A percentile compares a stretch with the other conserved stretches of the same genome.
Evolutionary conservation across 495 filamentous ascomycete species (phyloP).

Genomic region (Penicillium canescens): DNA sequence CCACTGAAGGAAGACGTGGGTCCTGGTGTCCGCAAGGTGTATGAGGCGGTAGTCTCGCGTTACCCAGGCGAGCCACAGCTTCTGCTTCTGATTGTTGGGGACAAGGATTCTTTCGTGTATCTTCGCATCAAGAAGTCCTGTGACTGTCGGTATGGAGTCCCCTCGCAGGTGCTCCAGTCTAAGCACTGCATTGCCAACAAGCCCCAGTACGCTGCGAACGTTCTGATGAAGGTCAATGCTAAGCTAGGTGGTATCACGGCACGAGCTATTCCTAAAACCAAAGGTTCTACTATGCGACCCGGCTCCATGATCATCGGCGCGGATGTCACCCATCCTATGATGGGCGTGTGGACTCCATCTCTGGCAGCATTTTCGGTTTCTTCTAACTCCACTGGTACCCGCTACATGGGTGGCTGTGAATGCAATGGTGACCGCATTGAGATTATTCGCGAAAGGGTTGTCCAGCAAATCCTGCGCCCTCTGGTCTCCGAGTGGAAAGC

Average conservation of each 20-base stretch:
- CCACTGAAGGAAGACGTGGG: conserved; percentile 47
- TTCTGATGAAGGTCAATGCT: conserved; percentile 91
- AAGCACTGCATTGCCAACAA: conserved; percentile 60
- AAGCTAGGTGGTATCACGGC: conserved; percentile 86
- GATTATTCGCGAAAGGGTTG: conserved; percentile 65
- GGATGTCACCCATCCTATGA: conserved; percentile 83
- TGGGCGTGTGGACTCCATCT: conserved; percentile 64
- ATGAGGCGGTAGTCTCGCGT: conserved; percentile 47
- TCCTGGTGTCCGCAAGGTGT: conserved; percentile 53
- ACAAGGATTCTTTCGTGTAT: conserved; percentile 67
- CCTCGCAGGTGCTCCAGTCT: conserved; percentile 70
- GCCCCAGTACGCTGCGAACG: conserved; percentile 82
- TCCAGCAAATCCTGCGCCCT: conserved; percentile 60
- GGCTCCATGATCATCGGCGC: conserved; percentile 79
- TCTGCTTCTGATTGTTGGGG: conserved; percentile 68
- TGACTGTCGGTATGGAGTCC: conserved; percentile 77
- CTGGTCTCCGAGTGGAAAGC: conserved; percentile 64
- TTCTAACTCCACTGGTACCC: conserved; percentile 62
- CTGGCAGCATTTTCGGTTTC: conserved; percentile 88
- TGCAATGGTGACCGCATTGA: conserved; percentile 78
- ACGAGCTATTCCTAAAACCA: conserved; percentile 36
- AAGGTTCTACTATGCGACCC: conserved; percentile 35
- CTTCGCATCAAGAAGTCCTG: conserved; percentile 77
- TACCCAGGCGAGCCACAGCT: conserved; percentile 56
- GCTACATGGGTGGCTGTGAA: conserved; percentile 75